Base-by-base conservation (phyloP, 108 stramenopile genomes). In the Cyclostephanos invisitatus region DNA sequence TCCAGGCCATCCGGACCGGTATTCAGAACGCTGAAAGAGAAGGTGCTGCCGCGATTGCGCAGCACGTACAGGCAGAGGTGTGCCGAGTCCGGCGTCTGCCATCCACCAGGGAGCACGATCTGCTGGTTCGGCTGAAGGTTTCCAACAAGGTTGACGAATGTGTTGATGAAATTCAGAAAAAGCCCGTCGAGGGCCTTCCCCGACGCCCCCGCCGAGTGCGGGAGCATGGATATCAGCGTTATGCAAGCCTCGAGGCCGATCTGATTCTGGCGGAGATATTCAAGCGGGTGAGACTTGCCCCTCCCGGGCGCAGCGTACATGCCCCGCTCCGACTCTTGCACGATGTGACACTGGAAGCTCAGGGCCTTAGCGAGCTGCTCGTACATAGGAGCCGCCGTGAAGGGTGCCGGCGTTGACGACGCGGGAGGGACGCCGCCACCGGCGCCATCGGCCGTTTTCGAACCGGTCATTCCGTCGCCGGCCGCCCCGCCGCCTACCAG, bases 51-150 rank as follows among this genome's bases (percentile, higher is more conserved):
- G 40, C 81, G 81, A 59, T 90, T 84, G 40, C 92, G 78, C 60
- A 96, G 71, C 58, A 96, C 88, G 72, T 96, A 96, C 11, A 96
- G 68, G 74, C 90, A 90, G 36, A 96, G 49, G 56, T 96, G 89
- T 5, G 82, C 78, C 36, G 59, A 48, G 46, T 93, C 90, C 0
- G 90, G 88, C 58, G 89, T 86, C 72, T 91, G 92, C 92, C 92
- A 96, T n/a, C 95, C 95, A 51, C 95, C 95, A 3, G 95, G 95
- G 59, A 93, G 37, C 15, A 92, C 91, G 27, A 96, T 54, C 68
- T 93, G 92, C 64, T 93, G 91, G 40, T 87, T 76, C 1, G 77
- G 60, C 70, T 90, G 87, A 22, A 96, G 64, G 68, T 92, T 91
- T 25, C 87, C 90, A 11, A 93, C 72, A 51, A 96, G 72, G 36